Percentiles rank a stretch among this genome's conserved stretches.
Evolutionary conservation across 306 rosid genomes (phyloP).

Genomic region (Abrus pulchellus): DNA sequence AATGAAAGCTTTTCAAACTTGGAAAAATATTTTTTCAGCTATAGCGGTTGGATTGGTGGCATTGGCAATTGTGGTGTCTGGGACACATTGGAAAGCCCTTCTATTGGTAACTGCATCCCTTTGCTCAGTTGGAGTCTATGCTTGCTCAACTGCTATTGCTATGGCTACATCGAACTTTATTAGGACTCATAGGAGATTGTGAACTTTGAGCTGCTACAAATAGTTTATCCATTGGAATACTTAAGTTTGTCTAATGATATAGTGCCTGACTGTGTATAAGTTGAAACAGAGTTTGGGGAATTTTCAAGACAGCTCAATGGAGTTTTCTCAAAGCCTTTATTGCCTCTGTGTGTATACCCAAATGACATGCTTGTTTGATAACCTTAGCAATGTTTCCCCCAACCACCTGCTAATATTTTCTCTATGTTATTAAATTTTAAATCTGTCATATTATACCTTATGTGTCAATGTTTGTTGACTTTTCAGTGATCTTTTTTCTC

Average conservation of each 20-base stretch:
- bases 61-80: conserved; percentile 60
- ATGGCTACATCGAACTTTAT: conserved; percentile 78
- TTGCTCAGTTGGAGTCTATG: conserved; percentile 66
- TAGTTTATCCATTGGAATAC: neutral
- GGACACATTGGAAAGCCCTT: conserved; percentile 69
- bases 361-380: no score
- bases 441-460: no score
- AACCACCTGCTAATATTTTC: no score
- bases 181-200: conserved; percentile 76
- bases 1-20: conserved; percentile 64
- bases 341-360: no score
- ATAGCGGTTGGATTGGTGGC: conserved; percentile 51
- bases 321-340: no score
- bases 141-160: conserved; percentile 59
- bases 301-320: no score
- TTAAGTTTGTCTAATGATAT: neutral
- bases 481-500: no score
- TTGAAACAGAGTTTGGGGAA: no score
- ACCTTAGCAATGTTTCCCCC: no score
- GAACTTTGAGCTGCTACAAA: conserved; percentile 23
- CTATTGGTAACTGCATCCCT: conserved; percentile 56
- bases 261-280: neutral
- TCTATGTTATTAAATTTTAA: no score
- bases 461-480: no score
- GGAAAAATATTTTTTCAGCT: conserved; percentile 70